Base-by-base conservation (phyloP, 2,329 filamentous ascomycete genomes). In the Exophiala sideris region DNA sequence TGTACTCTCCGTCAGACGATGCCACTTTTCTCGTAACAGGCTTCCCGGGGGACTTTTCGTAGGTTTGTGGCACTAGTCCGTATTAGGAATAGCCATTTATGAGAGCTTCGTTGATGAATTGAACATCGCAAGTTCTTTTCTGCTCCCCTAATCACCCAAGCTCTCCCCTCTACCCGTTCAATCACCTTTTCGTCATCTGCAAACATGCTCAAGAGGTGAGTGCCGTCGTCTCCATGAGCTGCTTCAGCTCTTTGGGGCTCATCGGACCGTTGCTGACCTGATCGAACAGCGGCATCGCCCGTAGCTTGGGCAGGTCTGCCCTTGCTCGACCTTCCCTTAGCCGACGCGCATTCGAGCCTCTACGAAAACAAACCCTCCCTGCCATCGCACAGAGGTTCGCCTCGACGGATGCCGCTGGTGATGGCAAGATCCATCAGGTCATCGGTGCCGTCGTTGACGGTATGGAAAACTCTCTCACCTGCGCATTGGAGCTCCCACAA, bases 391-490 rank as follows among this genome's bases (percentile, higher is more conserved):
- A 83, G 67, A 78, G 84, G 66, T 83, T 81, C 71, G 84, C 84
- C 67, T 82, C 77, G 70, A 80, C 81, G 64, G 79, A 82, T 64
- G 69, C 78, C 54, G 67, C 70, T 53, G 74, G 75, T 65, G 73
- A 79, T 73, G 86, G 86, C 71, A 86, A 82, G 76, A 80, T 85
- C 71, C 79, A 83, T 73, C 79, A 91, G 80, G 91, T 96, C 77
- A 96, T 96, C 80, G 91, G 94, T 88, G 92, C 94, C 81, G 91
- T 97, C 75, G 94, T 97, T 70, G 94, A 97, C 80, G 91, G 90
- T 95, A 82, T 80, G 88, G 56, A 65, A 61, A 52, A 44, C 52
- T 40, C 50, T 54, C 54, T 41, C 18, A 76, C 71, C 71, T 71
- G 48, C 45, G 70, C 65, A 70, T 66, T 67, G 67, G 64, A 65